These are phyloP conservation scores for Chrysoporthe austroafricana DNA, from an alignment of 2,329 filamentous ascomycete species.

Conservation along the genomic window DNA sequence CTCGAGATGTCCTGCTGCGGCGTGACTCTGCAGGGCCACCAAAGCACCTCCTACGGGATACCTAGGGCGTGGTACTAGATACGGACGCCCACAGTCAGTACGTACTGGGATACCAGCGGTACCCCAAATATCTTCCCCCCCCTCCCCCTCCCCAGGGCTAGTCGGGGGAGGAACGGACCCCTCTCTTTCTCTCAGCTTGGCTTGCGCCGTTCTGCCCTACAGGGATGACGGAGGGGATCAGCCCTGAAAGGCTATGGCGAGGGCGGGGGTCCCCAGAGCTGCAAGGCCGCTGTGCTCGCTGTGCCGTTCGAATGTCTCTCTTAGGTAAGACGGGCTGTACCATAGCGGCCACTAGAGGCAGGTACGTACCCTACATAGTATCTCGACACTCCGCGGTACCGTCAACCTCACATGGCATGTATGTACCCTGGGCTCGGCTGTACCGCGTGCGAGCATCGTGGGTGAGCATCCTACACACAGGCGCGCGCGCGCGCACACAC, in stretches of 20 bases:
- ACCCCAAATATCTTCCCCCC: too few relatives aligned
- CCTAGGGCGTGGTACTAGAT: not conserved
- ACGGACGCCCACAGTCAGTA: not conserved
- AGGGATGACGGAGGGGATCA: constrained; percentile 13
- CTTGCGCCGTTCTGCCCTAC: constrained; percentile 11
- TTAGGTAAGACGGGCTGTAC: not conserved
- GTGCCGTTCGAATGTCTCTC: not conserved
- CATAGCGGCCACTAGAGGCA: too few relatives aligned
- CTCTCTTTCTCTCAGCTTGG: not conserved
- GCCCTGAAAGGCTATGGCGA: constrained; percentile 13
- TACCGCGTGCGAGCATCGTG: not conserved
- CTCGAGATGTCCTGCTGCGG: constrained; percentile 4
- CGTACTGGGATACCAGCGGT: too few relatives aligned
- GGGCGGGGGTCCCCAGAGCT: not conserved
- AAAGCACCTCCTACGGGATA: not conserved
- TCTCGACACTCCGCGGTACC: too few relatives aligned
- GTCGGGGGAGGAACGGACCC: not conserved
- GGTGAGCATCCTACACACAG: too few relatives aligned
- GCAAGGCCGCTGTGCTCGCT: too few relatives aligned
- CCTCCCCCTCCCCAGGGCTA: not conserved
- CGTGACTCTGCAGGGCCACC: not conserved
- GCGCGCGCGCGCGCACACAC: not conserved
- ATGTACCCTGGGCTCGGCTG: not conserved
- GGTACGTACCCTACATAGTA: too few relatives aligned
- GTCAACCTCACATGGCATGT: too few relatives aligned